A percentile compares a stretch with the other conserved stretches of the same genome.
phyloP scores from a whole-genome alignment of 306 rosid species.

The Prunus armeniaca region DNA sequence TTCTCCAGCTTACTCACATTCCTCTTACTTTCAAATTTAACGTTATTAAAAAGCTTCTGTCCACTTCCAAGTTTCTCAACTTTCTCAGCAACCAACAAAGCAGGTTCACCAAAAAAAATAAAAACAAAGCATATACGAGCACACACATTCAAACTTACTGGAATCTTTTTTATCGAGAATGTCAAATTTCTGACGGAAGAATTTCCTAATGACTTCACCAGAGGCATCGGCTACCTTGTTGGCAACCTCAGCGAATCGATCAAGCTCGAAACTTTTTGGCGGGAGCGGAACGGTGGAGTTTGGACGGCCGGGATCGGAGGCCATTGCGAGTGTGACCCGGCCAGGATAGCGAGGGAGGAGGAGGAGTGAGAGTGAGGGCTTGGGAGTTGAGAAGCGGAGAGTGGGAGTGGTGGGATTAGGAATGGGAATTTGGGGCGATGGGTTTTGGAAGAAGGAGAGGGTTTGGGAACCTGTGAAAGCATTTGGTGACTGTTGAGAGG shows the following conservation, averaged over 20 bases:
- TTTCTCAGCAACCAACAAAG: constrained; percentile 15
- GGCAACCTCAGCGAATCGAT: constrained; percentile 52
- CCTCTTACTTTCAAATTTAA: not conserved
- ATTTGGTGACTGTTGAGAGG: constrained; percentile 14
- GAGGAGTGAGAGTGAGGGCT: not conserved
- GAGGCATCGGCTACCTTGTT: constrained; percentile 80
- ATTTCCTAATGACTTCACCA: constrained; percentile 67
- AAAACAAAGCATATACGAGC: not conserved
- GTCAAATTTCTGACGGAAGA: constrained; percentile 72
- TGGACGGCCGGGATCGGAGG: constrained; percentile 22
- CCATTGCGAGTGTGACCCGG: constrained; percentile 31
- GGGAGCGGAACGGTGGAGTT: constrained; percentile 12
- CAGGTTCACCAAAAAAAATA: not conserved
- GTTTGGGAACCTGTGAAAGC: constrained; percentile 29
- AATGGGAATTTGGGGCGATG: constrained; percentile 6
- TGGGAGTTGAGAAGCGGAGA: constrained; percentile 7
- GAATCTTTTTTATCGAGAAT: constrained; percentile 67
- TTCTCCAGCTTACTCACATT: not conserved
- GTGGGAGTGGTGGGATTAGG: not conserved
- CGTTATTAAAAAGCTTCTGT: not conserved
- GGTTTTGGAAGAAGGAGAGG: constrained; percentile 19
- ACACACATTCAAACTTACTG: constrained; percentile 32
- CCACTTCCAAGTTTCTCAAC: not conserved
- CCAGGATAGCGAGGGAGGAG: constrained; percentile 14
- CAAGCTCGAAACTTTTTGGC: constrained; percentile 28